Evolutionary conservation across 2,329 filamentous ascomycete species (phyloP), one percentile per base, ranked within the genome.

Genomic region (Trichophyton schoenleinii): DNA sequence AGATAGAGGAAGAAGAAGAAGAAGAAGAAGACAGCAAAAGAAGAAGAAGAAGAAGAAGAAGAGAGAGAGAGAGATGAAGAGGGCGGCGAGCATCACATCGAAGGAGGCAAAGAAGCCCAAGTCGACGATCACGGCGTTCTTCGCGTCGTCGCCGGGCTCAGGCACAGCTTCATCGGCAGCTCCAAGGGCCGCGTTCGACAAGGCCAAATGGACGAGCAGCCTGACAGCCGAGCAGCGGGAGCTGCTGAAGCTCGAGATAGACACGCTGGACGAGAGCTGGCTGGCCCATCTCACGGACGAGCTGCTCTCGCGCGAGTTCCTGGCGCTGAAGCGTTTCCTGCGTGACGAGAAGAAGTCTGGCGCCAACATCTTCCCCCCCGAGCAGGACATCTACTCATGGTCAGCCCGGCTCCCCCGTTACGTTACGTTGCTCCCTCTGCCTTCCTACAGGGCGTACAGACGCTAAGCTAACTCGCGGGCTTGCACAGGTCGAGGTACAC

Each of bases 321-420:
- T 99, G 55, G 84, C 88, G 2, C 76, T 99, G 66, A 99, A 99
- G 80, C 81, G 82, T 58, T 99, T 96, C 73, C 76, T 99, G 60
- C 85, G 88, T 70, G 82, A 82, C 60, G 94, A 99, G 77, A 82
- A 86, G 60, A 81, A 82, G 15, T 79, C 81, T 0, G 86, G 87
- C 1, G 87, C 85, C 75, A 91, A 87, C 69, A 83, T 95, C 67
- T 99, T 95, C 69, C 94, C 94, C 2, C 92, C 92, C 0, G 80
- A 84, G 67, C 82, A 90, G 66, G 92, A 99, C 68, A 85, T 99
- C 11, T 99, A 99, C 75, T 94, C 89, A 66, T 99, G 94, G 94
- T 96, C 34, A 38, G 34, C 11, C 34, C 34, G 9, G 3, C 9
- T 38, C 34, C 9, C 34, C 11, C 7, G 18, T 18, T 9, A 1